Base-by-base conservation (phyloP, 2,329 filamentous ascomycete genomes). In the Diplodia corticola region DNA sequence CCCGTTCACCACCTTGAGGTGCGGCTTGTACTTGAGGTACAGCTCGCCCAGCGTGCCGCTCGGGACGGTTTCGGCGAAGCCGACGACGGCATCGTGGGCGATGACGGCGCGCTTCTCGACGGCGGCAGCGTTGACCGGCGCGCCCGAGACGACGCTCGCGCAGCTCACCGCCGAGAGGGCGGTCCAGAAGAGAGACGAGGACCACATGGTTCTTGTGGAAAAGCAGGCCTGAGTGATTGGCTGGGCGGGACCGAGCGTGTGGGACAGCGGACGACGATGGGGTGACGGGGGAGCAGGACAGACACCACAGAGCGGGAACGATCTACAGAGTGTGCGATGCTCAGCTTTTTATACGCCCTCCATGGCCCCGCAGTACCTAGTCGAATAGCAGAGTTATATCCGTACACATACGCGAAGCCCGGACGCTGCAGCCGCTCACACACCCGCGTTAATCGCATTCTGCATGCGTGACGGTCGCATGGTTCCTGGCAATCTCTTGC, bases 21-120 rank as follows among this genome's bases (percentile, higher is more conserved):
- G 80, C 0, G 85, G 86, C 75, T 88, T 82, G 75, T 86, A 88
- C 63, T 83, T 82, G 49, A 84, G 72, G 69, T 85, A 85, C 26
- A 86, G 72, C 2, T 77, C 72, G 15, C 86, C 86, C 17, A 51
- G 17, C 0, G 75, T 72, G 5, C 78, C 79, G 49, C 74, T 76
- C 0, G 86, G 85, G 0, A 87, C 83, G 0, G 83, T 81, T 71
- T 87, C 71, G 0, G 80, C 67, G 68, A 88, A 86, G 1, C 83
- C 84, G 7, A 85, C 84, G 30, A 89, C 77, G 0, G 78, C 75
- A 73, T 83, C 76, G 30, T 80, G 79, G 20, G 51, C 71, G 69
- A 85, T 81, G 46, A 78, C 78, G 9, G 75, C 82, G 51, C 83
- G 80, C 24, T 71, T 72, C 12, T 73, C 67, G 5, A 81, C 26